Evolutionary conservation across 768 basidiomycete genomes (phyloP), one percentile per base, ranked within the genome.

Genomic region (Daedaleopsis sinensis): DNA sequence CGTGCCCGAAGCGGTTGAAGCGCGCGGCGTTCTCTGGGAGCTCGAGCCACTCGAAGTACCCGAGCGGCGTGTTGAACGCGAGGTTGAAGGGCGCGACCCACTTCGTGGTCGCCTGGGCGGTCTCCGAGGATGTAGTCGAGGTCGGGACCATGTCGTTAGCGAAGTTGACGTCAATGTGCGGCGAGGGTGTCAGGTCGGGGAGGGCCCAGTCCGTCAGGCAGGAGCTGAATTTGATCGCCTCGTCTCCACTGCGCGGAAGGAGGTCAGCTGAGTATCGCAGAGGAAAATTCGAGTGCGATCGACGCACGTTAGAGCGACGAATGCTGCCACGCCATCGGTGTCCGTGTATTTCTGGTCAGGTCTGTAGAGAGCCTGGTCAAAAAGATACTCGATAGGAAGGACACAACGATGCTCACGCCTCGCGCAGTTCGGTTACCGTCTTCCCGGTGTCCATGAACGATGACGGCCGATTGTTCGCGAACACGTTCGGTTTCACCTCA

Each of bases 1-100:
- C 88, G 62, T 83, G 85, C 32, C 88, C 89, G 67, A 92, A 91
- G 35, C 89, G 78, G 62, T 84, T 80, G 55, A 91, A 75, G 55
- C 89, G 67, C 6, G 59, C 67, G 24, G 72, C 70, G 57, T 76
- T 70, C 47, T 77, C 79, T 42, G 80, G 80, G 23, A 83, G 84
- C 71, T 92, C 91, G 5, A 93, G 76, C 91, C 91, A 93, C 13
- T 81, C 83, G 67, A 92, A 93, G 69, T 82, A 91, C 4, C 35
- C 74, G 68, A 63, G 74, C 68, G 67, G 70, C 44, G 75, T 83
- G 1, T 78, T 78, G 67, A 92, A 91, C 13, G 90, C 90, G 63
- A 86, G 77, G 68, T 88, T 89, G 70, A 91, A 91, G 0, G 90
- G 88, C 4, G 87, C 79, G 15, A 23, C 32, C 43, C 43, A 44